Percentiles rank a stretch among this genome's conserved stretches.
Conservation (phyloP, 805 yeast genomes). For the Metschnikowia reukaufii region DNA sequence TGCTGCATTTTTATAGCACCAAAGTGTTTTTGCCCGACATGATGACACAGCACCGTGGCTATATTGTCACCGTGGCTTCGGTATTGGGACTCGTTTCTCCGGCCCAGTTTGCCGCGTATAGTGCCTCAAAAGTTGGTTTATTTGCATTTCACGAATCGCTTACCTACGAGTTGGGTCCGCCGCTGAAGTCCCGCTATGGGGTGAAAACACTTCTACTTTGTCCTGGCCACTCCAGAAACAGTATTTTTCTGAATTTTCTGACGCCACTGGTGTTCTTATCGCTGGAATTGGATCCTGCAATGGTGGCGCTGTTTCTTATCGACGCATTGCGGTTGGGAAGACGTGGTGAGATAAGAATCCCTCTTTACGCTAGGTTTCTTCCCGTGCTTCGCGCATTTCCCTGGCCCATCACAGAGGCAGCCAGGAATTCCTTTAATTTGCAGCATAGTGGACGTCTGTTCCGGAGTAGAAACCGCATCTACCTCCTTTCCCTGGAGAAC, state of each 20-base stretch:
- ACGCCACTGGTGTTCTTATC: conserved; percentile 80
- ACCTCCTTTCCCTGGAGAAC: conserved; percentile 7
- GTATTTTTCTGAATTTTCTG: conserved; percentile 67
- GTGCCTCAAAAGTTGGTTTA: conserved; percentile 86
- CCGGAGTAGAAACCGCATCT: neutral
- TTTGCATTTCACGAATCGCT: conserved; percentile 83
- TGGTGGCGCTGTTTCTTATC: conserved; percentile 61
- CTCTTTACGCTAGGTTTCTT: conserved; percentile 72
- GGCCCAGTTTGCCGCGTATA: conserved; percentile 77
- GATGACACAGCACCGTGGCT: conserved; percentile 63
- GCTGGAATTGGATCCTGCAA: conserved; percentile 71
- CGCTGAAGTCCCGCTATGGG: conserved; percentile 45
- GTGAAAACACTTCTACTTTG: conserved; percentile 75
- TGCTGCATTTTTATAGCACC: conserved; percentile 68
- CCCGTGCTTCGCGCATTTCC: conserved; percentile 74
- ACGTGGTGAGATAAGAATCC: conserved; percentile 68
- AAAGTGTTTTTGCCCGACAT: conserved; percentile 74
- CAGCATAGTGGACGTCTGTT: conserved; percentile 38
- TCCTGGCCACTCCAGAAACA: conserved; percentile 83
- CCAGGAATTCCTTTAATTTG: conserved; percentile 64
- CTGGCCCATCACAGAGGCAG: conserved; percentile 60
- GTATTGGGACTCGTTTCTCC: conserved; percentile 86
- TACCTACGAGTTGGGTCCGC: conserved; percentile 63
- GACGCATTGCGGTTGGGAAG: conserved; percentile 58
- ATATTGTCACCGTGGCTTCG: conserved; percentile 77